Conservation (phyloP, 495 filamentous ascomycete genomes). For the Talaromyces thailandensis region DNA sequence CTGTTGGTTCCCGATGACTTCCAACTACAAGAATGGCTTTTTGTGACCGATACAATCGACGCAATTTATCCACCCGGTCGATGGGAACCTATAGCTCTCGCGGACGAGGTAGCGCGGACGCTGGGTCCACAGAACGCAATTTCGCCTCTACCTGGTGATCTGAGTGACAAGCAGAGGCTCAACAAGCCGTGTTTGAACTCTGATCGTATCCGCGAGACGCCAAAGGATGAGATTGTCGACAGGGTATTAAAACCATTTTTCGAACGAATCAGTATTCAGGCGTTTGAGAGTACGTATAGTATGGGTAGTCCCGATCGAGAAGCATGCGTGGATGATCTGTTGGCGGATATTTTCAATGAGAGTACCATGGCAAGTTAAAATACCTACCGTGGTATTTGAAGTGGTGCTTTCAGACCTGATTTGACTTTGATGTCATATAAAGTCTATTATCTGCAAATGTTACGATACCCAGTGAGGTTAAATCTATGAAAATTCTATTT, state of each 20-base stretch:
- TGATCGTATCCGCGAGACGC: conserved; percentile 33
- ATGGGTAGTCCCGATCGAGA: conserved; percentile 65
- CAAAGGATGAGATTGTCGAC: conserved; percentile 63
- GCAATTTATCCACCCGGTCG: conserved; percentile 78
- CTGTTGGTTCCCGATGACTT: conserved; percentile 90
- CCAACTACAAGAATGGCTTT: conserved; percentile 92
- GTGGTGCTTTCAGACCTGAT: not conserved
- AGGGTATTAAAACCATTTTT: conserved; percentile 83
- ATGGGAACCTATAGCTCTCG: conserved; percentile 66
- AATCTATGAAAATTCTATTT: not conserved
- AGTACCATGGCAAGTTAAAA: conserved; percentile 35
- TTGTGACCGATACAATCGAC: conserved; percentile 93
- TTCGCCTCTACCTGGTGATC: conserved; percentile 23
- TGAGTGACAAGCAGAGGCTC: conserved; percentile 24
- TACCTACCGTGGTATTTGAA: not conserved
- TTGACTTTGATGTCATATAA: not conserved
- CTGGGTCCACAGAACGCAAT: conserved; percentile 45
- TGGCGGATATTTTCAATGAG: conserved; percentile 82
- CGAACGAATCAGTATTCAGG: conserved; percentile 78
- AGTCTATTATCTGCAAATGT: not conserved
- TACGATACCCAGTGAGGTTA: not conserved
- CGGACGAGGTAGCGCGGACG: conserved; percentile 78
- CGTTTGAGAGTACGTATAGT: conserved; percentile 84
- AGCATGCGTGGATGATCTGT: conserved; percentile 55
- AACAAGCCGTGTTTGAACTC: conserved; percentile 35